These are phyloP conservation scores for Solanum tarapatanum DNA, from an alignment of 257 asterid species.

Conservation along the genomic window DNA sequence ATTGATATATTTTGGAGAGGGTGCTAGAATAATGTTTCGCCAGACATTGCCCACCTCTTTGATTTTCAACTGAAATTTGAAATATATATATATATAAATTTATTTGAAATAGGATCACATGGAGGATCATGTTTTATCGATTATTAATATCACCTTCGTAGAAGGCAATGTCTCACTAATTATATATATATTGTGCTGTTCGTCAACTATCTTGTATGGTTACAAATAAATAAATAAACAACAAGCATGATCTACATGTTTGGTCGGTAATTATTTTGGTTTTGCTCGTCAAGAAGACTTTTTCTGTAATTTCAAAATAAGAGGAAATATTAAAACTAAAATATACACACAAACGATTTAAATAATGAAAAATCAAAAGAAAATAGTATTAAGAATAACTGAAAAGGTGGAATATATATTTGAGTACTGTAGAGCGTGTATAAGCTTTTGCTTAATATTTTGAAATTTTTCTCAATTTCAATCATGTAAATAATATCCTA, in stretches of 20 bases:
- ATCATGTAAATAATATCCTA: background rate
- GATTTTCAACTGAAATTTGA: background rate
- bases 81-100: no score
- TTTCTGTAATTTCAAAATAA: background rate
- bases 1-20: background rate
- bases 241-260: background rate
- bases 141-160: background rate
- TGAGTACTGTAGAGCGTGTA: background rate
- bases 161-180: background rate
- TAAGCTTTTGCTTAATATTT: background rate
- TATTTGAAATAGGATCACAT: background rate
- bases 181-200: background rate
- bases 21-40: background rate
- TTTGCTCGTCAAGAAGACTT: background rate
- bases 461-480: background rate
- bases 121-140: background rate
- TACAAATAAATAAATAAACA: background rate
- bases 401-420: background rate
- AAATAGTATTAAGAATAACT: no score
- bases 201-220: background rate
- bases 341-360: background rate
- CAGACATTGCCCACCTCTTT: background rate
- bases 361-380: no score
- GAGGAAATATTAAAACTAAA: background rate
- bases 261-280: background rate